These are phyloP conservation scores for Boletus vinaceobasis DNA, from an alignment of 768 basidiomycete genomes.

Conservation along the genomic window DNA sequence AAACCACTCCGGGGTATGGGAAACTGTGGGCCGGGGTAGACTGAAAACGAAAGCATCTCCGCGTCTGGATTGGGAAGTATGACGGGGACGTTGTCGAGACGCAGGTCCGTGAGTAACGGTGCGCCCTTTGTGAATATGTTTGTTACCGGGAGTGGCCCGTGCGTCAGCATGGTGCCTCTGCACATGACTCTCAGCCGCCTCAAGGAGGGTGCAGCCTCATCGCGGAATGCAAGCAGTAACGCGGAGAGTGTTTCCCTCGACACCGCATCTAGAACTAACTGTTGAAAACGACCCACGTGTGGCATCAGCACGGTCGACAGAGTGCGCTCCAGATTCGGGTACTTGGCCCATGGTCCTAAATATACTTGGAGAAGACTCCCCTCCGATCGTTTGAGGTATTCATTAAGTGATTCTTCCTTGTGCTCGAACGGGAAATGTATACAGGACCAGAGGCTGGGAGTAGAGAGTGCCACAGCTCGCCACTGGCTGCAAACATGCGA, in stretches of 20 bases:
- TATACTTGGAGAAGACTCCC: conserved; percentile 31
- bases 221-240: conserved; percentile 22
- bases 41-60: conserved; percentile 32
- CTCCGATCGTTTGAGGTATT: conserved; percentile 33
- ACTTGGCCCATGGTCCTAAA: conserved; percentile 32
- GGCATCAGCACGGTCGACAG: conserved; percentile 27
- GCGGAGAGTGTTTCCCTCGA: conserved; percentile 29
- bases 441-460: conserved; percentile 34
- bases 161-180: conserved; percentile 27
- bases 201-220: conserved; percentile 27
- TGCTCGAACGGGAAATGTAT: conserved; percentile 31
- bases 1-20: conserved; percentile 25
- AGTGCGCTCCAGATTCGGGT: conserved; percentile 25
- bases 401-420: conserved; percentile 26
- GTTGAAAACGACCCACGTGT: conserved; percentile 27
- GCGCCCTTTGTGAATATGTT: conserved; percentile 31
- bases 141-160: conserved; percentile 23
- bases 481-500: conserved; percentile 35
- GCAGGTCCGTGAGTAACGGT: conserved; percentile 31
- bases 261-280: conserved; percentile 29
- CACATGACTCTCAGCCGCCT: conserved; percentile 29
- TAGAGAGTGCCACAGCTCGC: conserved; percentile 34
- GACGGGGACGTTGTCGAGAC: conserved; percentile 31
- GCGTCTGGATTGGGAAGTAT: conserved; percentile 18
- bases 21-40: conserved; percentile 33